These are phyloP conservation scores for Pestalotiopsis sp. DNA, from an alignment of 2,329 filamentous ascomycete species.

Conservation along the genomic window DNA sequence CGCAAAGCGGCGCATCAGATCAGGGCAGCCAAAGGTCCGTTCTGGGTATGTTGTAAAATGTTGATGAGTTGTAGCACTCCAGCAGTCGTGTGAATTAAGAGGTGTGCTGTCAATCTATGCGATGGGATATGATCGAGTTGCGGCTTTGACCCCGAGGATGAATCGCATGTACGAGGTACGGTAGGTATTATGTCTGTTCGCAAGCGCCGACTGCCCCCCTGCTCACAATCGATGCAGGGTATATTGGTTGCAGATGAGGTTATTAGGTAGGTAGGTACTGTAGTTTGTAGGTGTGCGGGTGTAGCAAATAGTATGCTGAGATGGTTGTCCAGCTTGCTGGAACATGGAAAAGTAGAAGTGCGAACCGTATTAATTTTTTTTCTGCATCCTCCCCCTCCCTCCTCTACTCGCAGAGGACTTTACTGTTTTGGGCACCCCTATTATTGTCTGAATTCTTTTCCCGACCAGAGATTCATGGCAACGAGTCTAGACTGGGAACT, in stretches of 20 bases:
- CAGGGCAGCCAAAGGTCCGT: background rate
- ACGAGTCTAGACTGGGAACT: constrained; percentile 3
- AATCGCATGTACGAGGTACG: background rate
- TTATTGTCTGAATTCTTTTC: background rate
- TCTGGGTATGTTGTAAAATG: background rate
- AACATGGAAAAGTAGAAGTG: background rate
- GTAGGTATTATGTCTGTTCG: background rate
- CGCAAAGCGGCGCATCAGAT: background rate
- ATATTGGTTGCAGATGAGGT: constrained; percentile 1
- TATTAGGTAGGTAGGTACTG: background rate
- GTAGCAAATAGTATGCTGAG: background rate
- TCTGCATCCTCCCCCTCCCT: background rate
- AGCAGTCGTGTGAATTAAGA: background rate
- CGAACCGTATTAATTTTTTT: background rate
- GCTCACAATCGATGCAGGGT: background rate
- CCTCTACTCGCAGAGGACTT: background rate
- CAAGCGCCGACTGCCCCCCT: background rate
- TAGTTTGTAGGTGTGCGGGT: background rate
- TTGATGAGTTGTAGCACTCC: background rate
- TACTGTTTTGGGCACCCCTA: background rate
- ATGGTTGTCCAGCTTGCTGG: background rate
- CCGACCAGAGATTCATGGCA: background rate
- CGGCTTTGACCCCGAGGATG: background rate
- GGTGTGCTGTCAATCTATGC: background rate
- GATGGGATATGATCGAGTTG: too few species aligned